These are phyloP conservation scores for Daldinia sp. DNA, from an alignment of 2,329 filamentous ascomycete genomes.

Conservation along the genomic window DNA sequence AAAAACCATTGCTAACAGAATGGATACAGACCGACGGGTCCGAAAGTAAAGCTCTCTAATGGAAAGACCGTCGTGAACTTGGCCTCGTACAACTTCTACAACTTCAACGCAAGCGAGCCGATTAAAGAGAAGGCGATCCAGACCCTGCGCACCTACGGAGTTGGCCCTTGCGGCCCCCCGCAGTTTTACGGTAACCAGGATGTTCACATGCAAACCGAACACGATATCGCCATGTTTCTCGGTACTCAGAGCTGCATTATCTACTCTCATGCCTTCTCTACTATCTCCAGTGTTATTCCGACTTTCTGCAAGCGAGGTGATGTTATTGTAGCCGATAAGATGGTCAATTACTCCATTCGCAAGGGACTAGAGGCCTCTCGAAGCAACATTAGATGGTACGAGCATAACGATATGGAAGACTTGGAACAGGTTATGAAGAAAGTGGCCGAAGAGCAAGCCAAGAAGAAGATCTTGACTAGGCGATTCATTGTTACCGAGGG, in stretches of 20 bases:
- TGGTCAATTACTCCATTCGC: slow-evolving; percentile 91
- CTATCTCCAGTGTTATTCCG: slow-evolving; percentile 95
- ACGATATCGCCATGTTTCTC: slow-evolving; percentile 89
- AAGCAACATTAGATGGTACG: slow-evolving; percentile 91
- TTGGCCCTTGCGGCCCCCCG: slow-evolving; percentile 94
- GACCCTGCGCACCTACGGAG: slow-evolving; percentile 92
- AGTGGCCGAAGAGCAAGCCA: slow-evolving; percentile 85
- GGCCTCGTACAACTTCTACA: slow-evolving; percentile 96
- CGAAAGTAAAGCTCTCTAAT: slow-evolving; percentile 86
- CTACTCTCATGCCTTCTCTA: slow-evolving; percentile 95
- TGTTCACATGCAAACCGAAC: slow-evolving; percentile 96
- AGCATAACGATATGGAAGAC: slow-evolving; percentile 96
- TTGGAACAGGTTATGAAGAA: slow-evolving; percentile 85
- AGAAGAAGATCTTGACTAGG: slow-evolving; percentile 85
- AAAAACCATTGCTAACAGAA: slow-evolving; percentile 21
- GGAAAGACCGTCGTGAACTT: slow-evolving; percentile 93
- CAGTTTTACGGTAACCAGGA: slow-evolving; percentile 99
- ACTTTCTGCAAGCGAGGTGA: slow-evolving; percentile 97
- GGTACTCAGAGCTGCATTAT: slow-evolving; percentile 91
- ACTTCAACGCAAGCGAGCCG: slow-evolving; percentile 90
- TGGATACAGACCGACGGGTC: slow-evolving; percentile 76
- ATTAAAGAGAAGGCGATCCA: slow-evolving; percentile 96
- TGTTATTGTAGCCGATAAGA: slow-evolving; percentile 93
- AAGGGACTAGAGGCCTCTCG: slow-evolving; percentile 94
- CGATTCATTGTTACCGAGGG: slow-evolving; percentile 97